phyloP scores from a whole-genome alignment of 2,329 filamentous ascomycete species.

The Ascochyta viciae-villosae region DNA sequence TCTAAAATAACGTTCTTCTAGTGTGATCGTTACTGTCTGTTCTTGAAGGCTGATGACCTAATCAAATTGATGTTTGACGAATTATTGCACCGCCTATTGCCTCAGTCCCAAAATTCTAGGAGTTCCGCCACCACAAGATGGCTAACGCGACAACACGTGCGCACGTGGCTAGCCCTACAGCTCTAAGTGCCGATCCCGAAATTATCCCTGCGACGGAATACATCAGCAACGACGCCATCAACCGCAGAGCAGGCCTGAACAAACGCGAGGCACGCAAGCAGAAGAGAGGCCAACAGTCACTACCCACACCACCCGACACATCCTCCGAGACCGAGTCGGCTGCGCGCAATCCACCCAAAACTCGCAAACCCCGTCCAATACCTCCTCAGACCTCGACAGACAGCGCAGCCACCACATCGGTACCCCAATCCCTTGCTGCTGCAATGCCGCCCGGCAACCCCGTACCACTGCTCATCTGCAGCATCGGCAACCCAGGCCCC shows the following conservation, averaged over 20 bases:
- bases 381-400: background rate
- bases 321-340: conserved; percentile 24
- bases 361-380: background rate
- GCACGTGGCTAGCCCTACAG: conserved; percentile 40
- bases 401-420: background rate
- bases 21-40: too few species aligned
- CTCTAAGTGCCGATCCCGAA: conserved; percentile 27
- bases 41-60: too few species aligned
- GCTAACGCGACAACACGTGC: conserved; percentile 42
- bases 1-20: too few species aligned
- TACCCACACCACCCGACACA: conserved; percentile 28
- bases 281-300: conserved; percentile 27
- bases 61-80: too few species aligned
- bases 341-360: conserved; percentile 21
- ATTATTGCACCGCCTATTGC: too few species aligned
- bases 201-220: conserved; percentile 20
- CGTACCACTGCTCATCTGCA: conserved; percentile 75
- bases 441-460: conserved; percentile 37
- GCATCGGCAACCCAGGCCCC: conserved; percentile 79
- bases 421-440: conserved; percentile 10
- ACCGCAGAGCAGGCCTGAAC: conserved; percentile 18
- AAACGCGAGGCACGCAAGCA: conserved; percentile 28
- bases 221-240: conserved; percentile 17
- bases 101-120: background rate
- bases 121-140: conserved; percentile 20